A percentile compares a stretch with the other conserved stretches of the same genome.
These are phyloP conservation scores for Stevia rebaudiana DNA, from an alignment of 140 eudicot species.

Conservation along the genomic window DNA sequence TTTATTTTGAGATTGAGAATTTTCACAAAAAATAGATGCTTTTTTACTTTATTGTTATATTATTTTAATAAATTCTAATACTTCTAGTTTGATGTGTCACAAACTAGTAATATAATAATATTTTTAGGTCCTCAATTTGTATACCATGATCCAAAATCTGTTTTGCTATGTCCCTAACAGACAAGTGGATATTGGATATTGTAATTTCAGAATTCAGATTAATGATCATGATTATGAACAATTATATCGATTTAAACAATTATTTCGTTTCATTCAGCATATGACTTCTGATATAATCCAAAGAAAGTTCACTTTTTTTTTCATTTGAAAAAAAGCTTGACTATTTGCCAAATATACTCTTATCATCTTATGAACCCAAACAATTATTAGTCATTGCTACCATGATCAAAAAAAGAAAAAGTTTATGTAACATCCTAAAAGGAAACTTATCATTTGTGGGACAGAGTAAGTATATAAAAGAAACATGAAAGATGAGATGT, in stretches of 20 bases:
- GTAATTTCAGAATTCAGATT: not conserved
- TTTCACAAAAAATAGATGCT: no score
- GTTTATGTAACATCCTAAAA: not conserved
- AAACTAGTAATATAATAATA: not conserved
- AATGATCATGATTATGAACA: not conserved
- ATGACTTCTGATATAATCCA: not conserved
- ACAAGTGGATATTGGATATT: not conserved
- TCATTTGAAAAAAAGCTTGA: not conserved
- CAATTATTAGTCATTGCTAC: not conserved
- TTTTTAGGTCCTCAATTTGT: not conserved
- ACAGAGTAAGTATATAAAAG: conserved; percentile 9
- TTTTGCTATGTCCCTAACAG: not conserved
- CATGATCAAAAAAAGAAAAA: not conserved
- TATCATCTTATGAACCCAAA: not conserved
- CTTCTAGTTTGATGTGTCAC: not conserved
- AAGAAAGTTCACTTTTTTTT: not conserved
- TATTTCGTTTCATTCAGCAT: not conserved
- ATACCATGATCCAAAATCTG: not conserved
- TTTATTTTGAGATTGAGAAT: no score
- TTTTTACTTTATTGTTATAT: no score
- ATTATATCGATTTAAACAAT: not conserved
- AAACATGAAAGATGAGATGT: not conserved
- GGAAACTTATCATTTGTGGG: conserved; percentile 22
- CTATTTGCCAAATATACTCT: not conserved
- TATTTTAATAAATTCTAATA: no score